Evolutionary conservation across 2,329 filamentous ascomycete species (phyloP), one percentile per base, ranked within the genome.

Genomic region (Aspergillus latus): DNA sequence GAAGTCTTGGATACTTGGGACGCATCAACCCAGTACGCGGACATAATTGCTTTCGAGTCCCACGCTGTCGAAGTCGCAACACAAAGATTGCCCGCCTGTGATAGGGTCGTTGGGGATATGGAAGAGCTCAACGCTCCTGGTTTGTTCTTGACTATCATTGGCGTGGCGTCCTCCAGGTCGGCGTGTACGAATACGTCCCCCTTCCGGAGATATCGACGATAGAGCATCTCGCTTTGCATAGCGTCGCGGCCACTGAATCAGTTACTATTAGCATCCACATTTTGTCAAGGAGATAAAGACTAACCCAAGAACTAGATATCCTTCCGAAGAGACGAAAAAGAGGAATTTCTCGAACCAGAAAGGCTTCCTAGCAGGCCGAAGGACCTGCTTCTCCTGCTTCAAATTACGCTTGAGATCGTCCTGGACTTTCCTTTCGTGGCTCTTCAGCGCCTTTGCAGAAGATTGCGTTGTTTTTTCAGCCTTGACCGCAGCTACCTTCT

Each of bases 291-390:
- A 45, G 26, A 32, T 4, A 21, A 42, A 7, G 15, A 68, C 70
- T 44, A 68, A 76, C 73, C 87, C 93, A 13, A 99, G 82, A 0
- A 97, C 89, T 5, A 99, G 82, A 70, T 97, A 97, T 4, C 93
- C 92, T 68, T 99, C 94, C 0, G 92, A 95, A 0, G 92, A 97
- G 64, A 97, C 84, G 75, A 99, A 99, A 82, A 91, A 97, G 29
- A 87, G 80, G 66, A 96, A 99, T 74, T 99, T 99, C 68, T 99
- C 94, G 64, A 97, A 99, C 94, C 94, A 99, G 66, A 92, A 84
- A 62, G 87, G 88, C 67, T 87, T 88, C 54, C 94, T 84, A 7
- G 96, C 88, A 0, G 89, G 91, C 45, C 92, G 86, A 8, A 97
- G 77, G 1, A 95, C 79, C 16, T 91, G 88, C 72, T 96, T 97